Percentiles rank a stretch among this genome's conserved stretches.
These are phyloP conservation scores for Cyclotella kingstonii DNA, from an alignment of 108 stramenopile genomes.

Conservation along the genomic window DNA sequence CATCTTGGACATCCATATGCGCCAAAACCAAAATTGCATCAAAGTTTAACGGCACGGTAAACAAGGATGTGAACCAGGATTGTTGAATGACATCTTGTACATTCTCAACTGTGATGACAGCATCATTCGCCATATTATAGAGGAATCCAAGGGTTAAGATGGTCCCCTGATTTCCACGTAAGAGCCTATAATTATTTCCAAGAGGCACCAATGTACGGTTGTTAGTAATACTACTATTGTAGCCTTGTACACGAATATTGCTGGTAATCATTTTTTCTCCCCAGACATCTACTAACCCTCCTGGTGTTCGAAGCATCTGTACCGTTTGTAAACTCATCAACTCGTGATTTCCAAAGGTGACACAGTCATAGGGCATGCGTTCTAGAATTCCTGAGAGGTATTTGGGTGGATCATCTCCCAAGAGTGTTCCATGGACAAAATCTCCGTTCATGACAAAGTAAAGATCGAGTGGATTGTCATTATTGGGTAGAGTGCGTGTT, in stretches of 20 bases:
- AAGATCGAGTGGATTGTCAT: conserved; percentile 32
- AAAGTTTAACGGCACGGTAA: conserved; percentile 35
- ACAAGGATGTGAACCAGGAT: conserved; percentile 58
- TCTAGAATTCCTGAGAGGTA: conserved; percentile 61
- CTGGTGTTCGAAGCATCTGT: conserved; percentile 41
- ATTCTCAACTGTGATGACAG: conserved; percentile 42
- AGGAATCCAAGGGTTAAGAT: conserved; percentile 77
- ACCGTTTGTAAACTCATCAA: conserved; percentile 44
- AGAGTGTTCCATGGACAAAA: conserved; percentile 73
- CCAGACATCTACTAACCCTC: conserved; percentile 73
- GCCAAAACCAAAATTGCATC: conserved; percentile 77
- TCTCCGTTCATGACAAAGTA: conserved; percentile 88
- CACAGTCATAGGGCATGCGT: conserved; percentile 72
- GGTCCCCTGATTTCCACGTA: conserved; percentile 54
- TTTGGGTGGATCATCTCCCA: conserved; percentile 54
- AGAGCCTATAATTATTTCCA: conserved; percentile 50
- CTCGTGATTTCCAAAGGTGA: conserved; percentile 81
- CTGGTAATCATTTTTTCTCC: conserved; percentile 63
- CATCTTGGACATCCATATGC: conserved; percentile 74
- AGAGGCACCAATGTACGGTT: conserved; percentile 44
- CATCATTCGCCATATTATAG: conserved; percentile 56
- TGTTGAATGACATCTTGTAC: conserved; percentile 51
- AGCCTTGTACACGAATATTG: conserved; percentile 57
- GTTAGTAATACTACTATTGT: conserved; percentile 65
- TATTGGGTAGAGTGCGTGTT: conserved; percentile 1